Evolutionary conservation across 2,329 filamentous ascomycete genomes (phyloP).

Genomic region (Colletotrichum coccodes): DNA sequence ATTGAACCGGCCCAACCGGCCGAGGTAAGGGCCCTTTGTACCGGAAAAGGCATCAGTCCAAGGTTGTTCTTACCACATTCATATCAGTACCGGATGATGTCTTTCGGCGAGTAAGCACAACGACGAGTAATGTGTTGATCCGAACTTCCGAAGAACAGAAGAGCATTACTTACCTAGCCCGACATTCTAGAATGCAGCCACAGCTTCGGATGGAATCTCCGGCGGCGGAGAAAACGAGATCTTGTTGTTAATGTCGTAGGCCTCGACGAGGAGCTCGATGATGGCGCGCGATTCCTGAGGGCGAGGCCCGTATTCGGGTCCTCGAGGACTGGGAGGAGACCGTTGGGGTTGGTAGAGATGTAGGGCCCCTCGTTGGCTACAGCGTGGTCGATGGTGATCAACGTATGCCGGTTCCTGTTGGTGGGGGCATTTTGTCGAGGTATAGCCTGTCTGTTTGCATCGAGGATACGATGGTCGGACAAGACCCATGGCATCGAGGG

Average conservation of each 20-base stretch:
- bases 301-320: slow-evolving; percentile 47
- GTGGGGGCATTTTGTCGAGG: not conserved
- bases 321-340: slow-evolving; percentile 44
- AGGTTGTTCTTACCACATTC: too few species aligned
- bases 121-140: not conserved
- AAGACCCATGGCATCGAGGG: not conserved
- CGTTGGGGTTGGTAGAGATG: slow-evolving; percentile 46
- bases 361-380: slow-evolving; percentile 39
- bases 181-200: slow-evolving; percentile 23
- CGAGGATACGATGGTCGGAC: not conserved
- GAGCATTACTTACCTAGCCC: slow-evolving; percentile 15
- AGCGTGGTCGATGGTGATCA: slow-evolving; percentile 34
- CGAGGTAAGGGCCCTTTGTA: slow-evolving; percentile 54
- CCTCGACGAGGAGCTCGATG: slow-evolving; percentile 43
- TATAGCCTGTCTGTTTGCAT: not conserved
- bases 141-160: too few species aligned
- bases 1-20: slow-evolving; percentile 51
- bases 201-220: slow-evolving; percentile 39
- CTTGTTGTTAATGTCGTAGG: slow-evolving; percentile 40
- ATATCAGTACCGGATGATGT: too few species aligned
- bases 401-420: not conserved
- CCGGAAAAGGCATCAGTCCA: not conserved
- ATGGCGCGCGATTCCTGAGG: slow-evolving; percentile 42
- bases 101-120: not conserved
- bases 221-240: slow-evolving; percentile 36